These are phyloP conservation scores for Lathyrus oleraceus DNA, from an alignment of 306 rosid species.

Conservation along the genomic window DNA sequence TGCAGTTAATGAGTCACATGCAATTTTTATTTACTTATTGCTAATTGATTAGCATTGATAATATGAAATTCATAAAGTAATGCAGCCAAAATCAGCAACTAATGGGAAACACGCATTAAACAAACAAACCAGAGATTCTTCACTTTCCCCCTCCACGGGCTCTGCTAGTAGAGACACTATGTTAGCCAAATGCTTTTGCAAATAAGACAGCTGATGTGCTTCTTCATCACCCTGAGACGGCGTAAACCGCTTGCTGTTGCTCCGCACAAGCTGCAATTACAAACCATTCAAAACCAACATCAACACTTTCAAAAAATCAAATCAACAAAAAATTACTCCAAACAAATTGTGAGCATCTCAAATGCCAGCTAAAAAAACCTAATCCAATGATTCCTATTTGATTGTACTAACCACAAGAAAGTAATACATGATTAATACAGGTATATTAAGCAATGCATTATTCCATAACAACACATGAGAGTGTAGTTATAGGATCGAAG, in stretches of 20 bases:
- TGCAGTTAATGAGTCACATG: background rate
- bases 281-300: slow-evolving; percentile 37
- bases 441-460: slow-evolving; percentile 25
- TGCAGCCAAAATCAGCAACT: slow-evolving; percentile 19
- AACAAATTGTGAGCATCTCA: slow-evolving; percentile 16
- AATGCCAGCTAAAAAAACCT: slow-evolving; percentile 2
- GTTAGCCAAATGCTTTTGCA: slow-evolving; percentile 91
- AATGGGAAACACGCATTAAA: slow-evolving; percentile 22
- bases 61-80: background rate
- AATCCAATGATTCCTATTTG: slow-evolving; percentile 2
- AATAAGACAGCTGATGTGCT: slow-evolving; percentile 92
- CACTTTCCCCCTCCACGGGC: slow-evolving; percentile 89
- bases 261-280: slow-evolving; percentile 95
- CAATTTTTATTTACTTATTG: background rate
- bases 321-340: slow-evolving; percentile 19
- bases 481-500: background rate
- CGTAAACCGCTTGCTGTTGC: slow-evolving; percentile 86
- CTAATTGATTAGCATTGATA: background rate
- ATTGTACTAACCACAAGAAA: background rate
- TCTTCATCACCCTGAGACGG: slow-evolving; percentile 97
- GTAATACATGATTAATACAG: background rate
- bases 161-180: slow-evolving; percentile 89
- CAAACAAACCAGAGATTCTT: slow-evolving; percentile 87
- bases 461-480: background rate
- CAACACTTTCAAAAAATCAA: slow-evolving; percentile 6